Base-by-base conservation (phyloP, 306 rosid species). In the Potentilla sterilis region DNA sequence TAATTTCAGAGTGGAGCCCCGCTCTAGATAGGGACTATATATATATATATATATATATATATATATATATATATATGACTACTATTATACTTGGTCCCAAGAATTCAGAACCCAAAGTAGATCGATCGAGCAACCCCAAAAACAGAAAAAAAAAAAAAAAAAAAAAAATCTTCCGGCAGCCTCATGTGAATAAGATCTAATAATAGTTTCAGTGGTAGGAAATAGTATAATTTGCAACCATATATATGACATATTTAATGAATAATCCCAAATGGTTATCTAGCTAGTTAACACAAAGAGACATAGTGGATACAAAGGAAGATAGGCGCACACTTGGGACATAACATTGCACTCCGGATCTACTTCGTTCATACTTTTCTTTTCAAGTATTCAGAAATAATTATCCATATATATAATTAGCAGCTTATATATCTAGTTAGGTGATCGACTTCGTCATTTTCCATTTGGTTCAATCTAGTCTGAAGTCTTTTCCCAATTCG, bases 401-500 rank as follows among this genome's bases (percentile, higher is more conserved):
- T n/a, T n/a, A n/a, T n/a, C n/a, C n/a, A n/a, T n/a, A n/a, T n/a
- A n/a, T n/a, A n/a, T n/a, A n/a, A n/a, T n/a, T n/a, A n/a, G n/a
- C n/a, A n/a, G n/a, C n/a, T n/a, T 28, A 28, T 28, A 28, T 28
- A 28, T 28, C 28, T 28, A 28, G 28, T 28, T 28, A 28, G 28
- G 28, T 28, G 28, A 28, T 28, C 28, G 28, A 28, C 28, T 28
- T 28, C 1, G 1, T 28, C 28, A 28, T 34, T 63, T 37, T 71
- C 63, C 81, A 64, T 62, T 62, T 75, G 3, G 69, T 18, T 48
- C 54, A 48, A 48, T 14, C 18, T 15, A 54, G n/a, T 3, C 61
- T 19, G 11, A n/a, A 54, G 28, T 54, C 61, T n/a, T 19, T 51
- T 6, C 58, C 22, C 58, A 51, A 51, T 51, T 52, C 51, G 12